A percentile compares a stretch with the other conserved stretches of the same genome.
phyloP scores from a whole-genome alignment of 352 stramenopile species.

The Pythium volutum region DNA sequence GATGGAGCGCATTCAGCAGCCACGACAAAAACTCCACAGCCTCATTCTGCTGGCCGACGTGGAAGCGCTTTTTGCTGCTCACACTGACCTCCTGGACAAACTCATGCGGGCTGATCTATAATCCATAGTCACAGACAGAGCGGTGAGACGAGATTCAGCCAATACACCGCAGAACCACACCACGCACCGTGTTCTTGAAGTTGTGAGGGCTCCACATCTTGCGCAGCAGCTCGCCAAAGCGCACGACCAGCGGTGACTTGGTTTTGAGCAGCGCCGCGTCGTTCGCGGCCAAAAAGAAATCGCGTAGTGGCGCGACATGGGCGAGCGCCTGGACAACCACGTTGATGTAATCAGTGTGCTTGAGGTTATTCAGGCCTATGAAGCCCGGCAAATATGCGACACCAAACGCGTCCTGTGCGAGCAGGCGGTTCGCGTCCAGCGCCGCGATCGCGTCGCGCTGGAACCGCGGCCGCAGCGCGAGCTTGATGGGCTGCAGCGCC shows the following conservation, averaged over 20 bases:
- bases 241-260: conserved; percentile 86
- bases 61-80: conserved; percentile 96
- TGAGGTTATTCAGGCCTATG: conserved; percentile 97
- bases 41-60: conserved; percentile 93
- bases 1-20: conserved; percentile 95
- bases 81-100: conserved; percentile 94
- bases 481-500: conserved; percentile 94
- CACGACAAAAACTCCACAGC: conserved; percentile 96
- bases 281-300: conserved; percentile 89
- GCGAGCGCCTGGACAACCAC: conserved; percentile 95
- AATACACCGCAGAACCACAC: neutral
- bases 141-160: too few relatives aligned
- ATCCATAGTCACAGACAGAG: neutral
- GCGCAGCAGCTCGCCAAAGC: conserved; percentile 95
- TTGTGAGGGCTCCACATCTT: conserved; percentile 98
- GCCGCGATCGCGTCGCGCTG: conserved; percentile 67
- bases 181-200: conserved; percentile 96
- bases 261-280: conserved; percentile 42
- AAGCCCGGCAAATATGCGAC: conserved; percentile 97
- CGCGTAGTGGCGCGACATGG: conserved; percentile 92
- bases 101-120: conserved; percentile 93
- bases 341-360: conserved; percentile 98
- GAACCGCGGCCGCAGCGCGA: conserved; percentile 92
- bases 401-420: conserved; percentile 95
- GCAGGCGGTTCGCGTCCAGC: conserved; percentile 90